Percentiles rank a stretch among this genome's conserved stretches.
phyloP scores from a whole-genome alignment of 2,329 filamentous ascomycete genomes.

The Fusarium bactridioides region DNA sequence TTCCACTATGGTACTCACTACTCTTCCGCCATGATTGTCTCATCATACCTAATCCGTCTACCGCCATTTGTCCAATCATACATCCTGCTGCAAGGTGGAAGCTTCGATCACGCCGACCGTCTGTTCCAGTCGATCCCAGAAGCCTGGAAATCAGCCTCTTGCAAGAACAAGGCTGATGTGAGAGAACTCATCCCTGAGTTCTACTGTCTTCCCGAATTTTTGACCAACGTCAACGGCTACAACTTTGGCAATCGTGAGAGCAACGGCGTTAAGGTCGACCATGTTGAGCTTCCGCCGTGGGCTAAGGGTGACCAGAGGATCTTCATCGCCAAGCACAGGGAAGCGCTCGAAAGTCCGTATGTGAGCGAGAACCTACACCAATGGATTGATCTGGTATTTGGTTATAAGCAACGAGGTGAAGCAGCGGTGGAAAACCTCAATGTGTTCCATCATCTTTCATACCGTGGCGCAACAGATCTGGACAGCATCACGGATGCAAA shows the following conservation, averaged over 20 bases:
- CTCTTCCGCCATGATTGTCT: constrained; percentile 98
- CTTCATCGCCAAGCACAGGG: constrained; percentile 94
- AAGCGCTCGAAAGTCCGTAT: constrained; percentile 91
- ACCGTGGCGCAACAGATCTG: constrained; percentile 90
- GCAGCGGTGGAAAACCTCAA: constrained; percentile 91
- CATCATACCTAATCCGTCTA: constrained; percentile 92
- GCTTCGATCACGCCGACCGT: constrained; percentile 93
- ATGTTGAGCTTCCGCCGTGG: constrained; percentile 92
- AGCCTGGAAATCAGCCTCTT: constrained; percentile 89
- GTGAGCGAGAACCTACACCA: constrained; percentile 89
- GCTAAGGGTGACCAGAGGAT: constrained; percentile 95
- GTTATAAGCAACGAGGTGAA: constrained; percentile 91
- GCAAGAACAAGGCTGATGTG: constrained; percentile 91
- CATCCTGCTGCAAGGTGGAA: constrained; percentile 91
- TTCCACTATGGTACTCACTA: constrained; percentile 99
- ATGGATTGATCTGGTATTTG: constrained; percentile 97
- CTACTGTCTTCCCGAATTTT: constrained; percentile 93
- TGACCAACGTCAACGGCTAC: constrained; percentile 93
- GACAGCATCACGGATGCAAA: constrained; percentile 90
- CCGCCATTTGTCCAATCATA: constrained; percentile 98
- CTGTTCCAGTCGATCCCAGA: constrained; percentile 93
- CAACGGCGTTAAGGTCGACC: constrained; percentile 78
- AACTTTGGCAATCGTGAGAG: constrained; percentile 91
- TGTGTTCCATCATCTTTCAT: constrained; percentile 95
- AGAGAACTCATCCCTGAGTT: constrained; percentile 96